These are phyloP conservation scores for Phymatotrichopsis omnivora DNA, from an alignment of 2,329 filamentous ascomycete genomes.

Conservation along the genomic window DNA sequence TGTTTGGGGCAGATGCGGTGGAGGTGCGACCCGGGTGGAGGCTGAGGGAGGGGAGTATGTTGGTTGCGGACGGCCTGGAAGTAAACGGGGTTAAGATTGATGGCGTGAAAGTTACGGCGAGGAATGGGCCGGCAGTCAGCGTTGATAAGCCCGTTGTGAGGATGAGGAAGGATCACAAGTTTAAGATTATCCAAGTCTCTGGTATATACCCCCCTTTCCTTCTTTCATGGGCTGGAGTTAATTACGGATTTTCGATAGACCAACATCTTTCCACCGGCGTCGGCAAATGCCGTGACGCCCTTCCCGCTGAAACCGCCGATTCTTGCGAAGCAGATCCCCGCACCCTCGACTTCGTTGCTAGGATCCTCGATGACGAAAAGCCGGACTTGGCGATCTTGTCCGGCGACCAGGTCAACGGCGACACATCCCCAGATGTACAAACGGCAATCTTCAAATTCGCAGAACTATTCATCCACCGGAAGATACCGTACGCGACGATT, in stretches of 20 bases:
- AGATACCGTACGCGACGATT: slow-evolving; percentile 85
- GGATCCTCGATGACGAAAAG: slow-evolving; percentile 80
- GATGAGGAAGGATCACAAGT: slow-evolving; percentile 79
- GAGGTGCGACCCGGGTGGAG: slow-evolving; percentile 82
- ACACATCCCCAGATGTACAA: slow-evolving; percentile 81
- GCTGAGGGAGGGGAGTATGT: slow-evolving; percentile 47
- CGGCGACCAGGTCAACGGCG: slow-evolving; percentile 92
- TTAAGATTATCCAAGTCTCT: slow-evolving; percentile 96
- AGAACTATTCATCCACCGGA: slow-evolving; percentile 69
- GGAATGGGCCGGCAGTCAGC: slow-evolving; percentile 57
- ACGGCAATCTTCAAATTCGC: slow-evolving; percentile 90
- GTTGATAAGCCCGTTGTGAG: slow-evolving; percentile 60
- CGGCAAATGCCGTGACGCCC: slow-evolving; percentile 74
- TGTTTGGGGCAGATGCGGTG: slow-evolving; percentile 84
- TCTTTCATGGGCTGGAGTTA: not conserved
- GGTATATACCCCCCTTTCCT: slow-evolving; percentile 17
- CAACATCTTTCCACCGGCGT: slow-evolving; percentile 85
- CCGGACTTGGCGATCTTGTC: slow-evolving; percentile 86
- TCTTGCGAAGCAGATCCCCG: slow-evolving; percentile 83
- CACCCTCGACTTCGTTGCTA: slow-evolving; percentile 78
- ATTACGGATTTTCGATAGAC: slow-evolving; percentile 43
- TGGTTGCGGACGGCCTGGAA: slow-evolving; percentile 23
- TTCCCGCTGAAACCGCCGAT: slow-evolving; percentile 46
- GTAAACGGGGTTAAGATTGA: too few relatives aligned
- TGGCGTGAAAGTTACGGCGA: slow-evolving; percentile 54